These are phyloP conservation scores for Purpureocillium lavendulum DNA, from an alignment of 2,329 filamentous ascomycete genomes.

Conservation along the genomic window DNA sequence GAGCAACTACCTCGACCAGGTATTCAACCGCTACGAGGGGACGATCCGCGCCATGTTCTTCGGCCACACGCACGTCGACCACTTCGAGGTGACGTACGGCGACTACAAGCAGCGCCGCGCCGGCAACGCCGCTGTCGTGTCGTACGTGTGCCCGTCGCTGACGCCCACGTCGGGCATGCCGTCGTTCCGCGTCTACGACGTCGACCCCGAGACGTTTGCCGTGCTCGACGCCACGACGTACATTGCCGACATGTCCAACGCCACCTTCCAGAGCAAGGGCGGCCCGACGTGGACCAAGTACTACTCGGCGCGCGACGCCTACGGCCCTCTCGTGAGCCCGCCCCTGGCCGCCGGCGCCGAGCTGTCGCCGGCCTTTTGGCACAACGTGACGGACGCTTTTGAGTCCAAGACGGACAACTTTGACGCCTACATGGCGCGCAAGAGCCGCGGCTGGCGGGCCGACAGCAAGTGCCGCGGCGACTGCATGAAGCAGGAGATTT, in stretches of 20 bases:
- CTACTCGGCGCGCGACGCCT: slow-evolving; percentile 46
- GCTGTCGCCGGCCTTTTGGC: slow-evolving; percentile 49
- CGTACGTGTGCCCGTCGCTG: slow-evolving; percentile 44
- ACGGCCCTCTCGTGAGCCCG: slow-evolving; percentile 34
- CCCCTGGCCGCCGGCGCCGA: slow-evolving; percentile 28
- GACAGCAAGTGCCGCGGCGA: slow-evolving; percentile 26
- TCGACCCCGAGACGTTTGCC: slow-evolving; percentile 47
- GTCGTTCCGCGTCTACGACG: slow-evolving; percentile 47
- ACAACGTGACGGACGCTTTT: slow-evolving; percentile 42
- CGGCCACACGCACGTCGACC: slow-evolving; percentile 47
- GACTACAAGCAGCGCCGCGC: slow-evolving; percentile 32
- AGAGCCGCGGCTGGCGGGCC: slow-evolving; percentile 34
- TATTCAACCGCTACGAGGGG: slow-evolving; percentile 40
- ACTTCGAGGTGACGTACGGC: slow-evolving; percentile 47
- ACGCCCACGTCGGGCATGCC: slow-evolving; percentile 46
- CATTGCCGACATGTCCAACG: slow-evolving; percentile 39
- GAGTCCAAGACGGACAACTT: slow-evolving; percentile 33
- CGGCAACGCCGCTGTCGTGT: slow-evolving; percentile 35
- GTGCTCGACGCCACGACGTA: slow-evolving; percentile 46
- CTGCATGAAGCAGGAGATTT: slow-evolving; percentile 37
- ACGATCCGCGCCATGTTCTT: slow-evolving; percentile 49
- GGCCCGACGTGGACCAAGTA: slow-evolving; percentile 42
- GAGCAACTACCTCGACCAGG: slow-evolving; percentile 42
- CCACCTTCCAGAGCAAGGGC: slow-evolving; percentile 25
- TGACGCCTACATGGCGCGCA: slow-evolving; percentile 34